Evolutionary conservation across 2,329 filamentous ascomycete genomes (phyloP), one percentile per base, ranked within the genome.

Genomic region (Trichoderma koningiopsis): DNA sequence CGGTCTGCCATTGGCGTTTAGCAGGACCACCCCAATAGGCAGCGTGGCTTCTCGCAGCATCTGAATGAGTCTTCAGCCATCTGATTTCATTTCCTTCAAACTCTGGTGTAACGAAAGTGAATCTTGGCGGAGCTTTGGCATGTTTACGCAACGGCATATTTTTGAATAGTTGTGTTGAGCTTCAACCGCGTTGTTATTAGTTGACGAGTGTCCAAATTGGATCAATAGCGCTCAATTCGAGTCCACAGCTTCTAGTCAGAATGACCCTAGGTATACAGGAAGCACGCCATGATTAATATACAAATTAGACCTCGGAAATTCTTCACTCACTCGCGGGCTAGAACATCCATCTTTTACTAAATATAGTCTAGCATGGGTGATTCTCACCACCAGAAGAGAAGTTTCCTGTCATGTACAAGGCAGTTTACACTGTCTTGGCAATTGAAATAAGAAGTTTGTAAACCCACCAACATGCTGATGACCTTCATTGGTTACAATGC

Each of bases 61-160:
- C 59, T 33, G 59, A 62, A 62, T 62, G 59, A 27, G 59, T 62
- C 29, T 62, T 62, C 29, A 62, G 24, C 59, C 59, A 62, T 62
- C 59, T 62, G n/a, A 62, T 62, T 27, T 62, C 24, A 8, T 62
- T 52, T 16, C 59, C 59, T 22, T 62, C 59, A 24, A 62, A 62
- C 31, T 62, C 59, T 27, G 59, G 59, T 5, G 43, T 62, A 29
- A 62, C 59, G 16, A 62, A 62, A 11, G 59, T 52, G 43, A 62
- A 62, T 11, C 59, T 62, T 27, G 59, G 59, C 4, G 59, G 59
- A 27, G 59, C 43, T 31, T 62, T 62, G 27, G 59, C 35, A 52
- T 62, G 43, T 14, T 62, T 62, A 31, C 59, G 59, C n/a, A 62
- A 13, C 1, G 59, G 59, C 59, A 62, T 62, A 4, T 13, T 31